Base-by-base conservation (phyloP, 805 yeast genomes). In the Hanseniaspora pseudoguilliermondii region DNA sequence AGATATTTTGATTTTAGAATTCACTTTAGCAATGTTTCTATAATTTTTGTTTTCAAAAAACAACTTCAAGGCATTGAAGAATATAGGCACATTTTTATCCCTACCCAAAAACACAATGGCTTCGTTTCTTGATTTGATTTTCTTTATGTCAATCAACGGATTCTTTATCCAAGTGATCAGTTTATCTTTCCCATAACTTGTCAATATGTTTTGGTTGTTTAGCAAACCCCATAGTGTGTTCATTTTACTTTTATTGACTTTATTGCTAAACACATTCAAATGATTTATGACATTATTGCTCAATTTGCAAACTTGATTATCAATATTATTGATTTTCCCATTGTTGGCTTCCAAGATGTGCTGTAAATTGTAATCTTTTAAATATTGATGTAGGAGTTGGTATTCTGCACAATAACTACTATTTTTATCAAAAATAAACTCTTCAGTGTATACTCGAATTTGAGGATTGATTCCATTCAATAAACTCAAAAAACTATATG, bases 201-300 rank as follows among this genome's bases (percentile, higher is more conserved):
- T 86, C 36, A 79, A 70, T 0, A 97, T 86, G 60, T 84, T 89
- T 65, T 91, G 85, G 18, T 39, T 53, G 23, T 39, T 46, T 20
- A 53, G 27, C 58, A 93, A 61, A 2, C 87, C 71, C 89, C 95
- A 86, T 16, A 86, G 69, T 0, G 96, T 80, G 0, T 97, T 97
- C 35, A 73, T 69, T 9, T 71, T 72, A 21, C 23, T 21, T 59
- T 81, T 81, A 0, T 93, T 80, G 3, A 53, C 34, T 3, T 75
- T 69, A 62, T 86, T 86, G 21, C 72, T 71, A 62, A 86, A 87
- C 1, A 93, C 76, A 63, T 93, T 97, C 21, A 93, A 69, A 44
- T 85, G 81, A 35, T 75, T 74, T 5, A 93, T 61, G 0, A 95
- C 81, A 61, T 78, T 81, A 1, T 25, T 25, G n/a, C 34, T 39